Percentiles rank a stretch among this genome's conserved stretches.
Conservation (phyloP, 2,329 filamentous ascomycete species). For the Colletotrichum zoysiae region DNA sequence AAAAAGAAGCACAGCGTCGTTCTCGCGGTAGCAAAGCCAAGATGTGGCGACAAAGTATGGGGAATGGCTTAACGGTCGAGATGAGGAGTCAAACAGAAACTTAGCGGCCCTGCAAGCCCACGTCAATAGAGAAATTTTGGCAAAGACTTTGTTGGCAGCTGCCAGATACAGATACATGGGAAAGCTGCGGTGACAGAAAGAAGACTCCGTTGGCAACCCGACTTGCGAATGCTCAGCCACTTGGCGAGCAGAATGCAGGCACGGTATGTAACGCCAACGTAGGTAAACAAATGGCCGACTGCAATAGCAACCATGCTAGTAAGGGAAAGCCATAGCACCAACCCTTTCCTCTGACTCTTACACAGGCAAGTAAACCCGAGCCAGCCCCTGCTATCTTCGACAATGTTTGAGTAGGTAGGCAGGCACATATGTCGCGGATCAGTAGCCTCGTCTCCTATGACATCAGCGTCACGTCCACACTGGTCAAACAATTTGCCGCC, state of each 20-base stretch:
- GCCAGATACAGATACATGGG: not conserved
- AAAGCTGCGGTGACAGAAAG: not conserved
- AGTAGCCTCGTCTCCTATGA: slow-evolving; percentile 21
- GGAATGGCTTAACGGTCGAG: not conserved
- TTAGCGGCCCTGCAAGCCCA: not conserved
- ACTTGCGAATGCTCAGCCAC: not conserved
- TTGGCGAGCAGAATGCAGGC: not conserved
- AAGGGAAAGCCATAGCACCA: not conserved
- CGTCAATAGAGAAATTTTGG: not conserved
- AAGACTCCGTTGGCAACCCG: not conserved
- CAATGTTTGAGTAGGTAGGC: slow-evolving; percentile 7
- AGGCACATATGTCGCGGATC: slow-evolving; percentile 3
- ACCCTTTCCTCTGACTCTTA: slow-evolving; percentile 1
- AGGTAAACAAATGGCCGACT: not conserved
- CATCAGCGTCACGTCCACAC: slow-evolving; percentile 31
- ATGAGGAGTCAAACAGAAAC: not conserved
- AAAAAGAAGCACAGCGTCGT: not conserved
- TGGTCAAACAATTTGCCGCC: slow-evolving; percentile 30
- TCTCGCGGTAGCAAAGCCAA: not conserved
- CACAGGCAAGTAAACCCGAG: not conserved
- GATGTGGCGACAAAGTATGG: not conserved
- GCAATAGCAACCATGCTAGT: not conserved
- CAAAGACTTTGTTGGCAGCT: slow-evolving; percentile 4
- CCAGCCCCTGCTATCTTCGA: slow-evolving; percentile 6
- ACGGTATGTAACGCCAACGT: not conserved